Base-by-base conservation (phyloP, 139 green algal genomes). In the Pleodorina starrii region DNA sequence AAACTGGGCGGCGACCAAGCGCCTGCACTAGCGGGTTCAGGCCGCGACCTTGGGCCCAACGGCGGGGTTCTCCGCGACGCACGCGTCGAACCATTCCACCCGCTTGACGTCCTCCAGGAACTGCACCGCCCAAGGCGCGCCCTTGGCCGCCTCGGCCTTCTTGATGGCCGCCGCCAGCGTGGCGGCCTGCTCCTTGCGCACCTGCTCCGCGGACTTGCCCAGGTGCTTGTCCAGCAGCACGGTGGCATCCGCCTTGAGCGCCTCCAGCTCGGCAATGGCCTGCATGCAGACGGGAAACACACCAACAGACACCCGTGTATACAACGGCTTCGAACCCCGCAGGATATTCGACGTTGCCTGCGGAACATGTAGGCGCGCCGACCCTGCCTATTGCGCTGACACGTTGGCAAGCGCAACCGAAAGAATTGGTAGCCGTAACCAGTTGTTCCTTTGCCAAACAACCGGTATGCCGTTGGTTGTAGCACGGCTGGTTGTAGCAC, bases 141-240 rank as follows among this genome's bases (percentile, higher is more conserved):
- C 91, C 90, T 93, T 93, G 69, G 91, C 87, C 1, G 85, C 86
- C 74, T 95, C 93, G 0, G 93, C 74, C 71, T 85, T 91, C 72
- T 82, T 86, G 9, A 81, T 43, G 6, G 93, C 57, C 0, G 88
- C 72, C 10, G 91, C 86, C 75, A 94, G 81, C 12, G 81, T 85
- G 36, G 69, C 76, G 14, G 68, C 83, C 82, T 91, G 86, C 85
- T 93, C 90, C 74, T 85, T 88, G 76, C 86, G 74, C 35, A 94
- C 89, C 48, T 89, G 85, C 46, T 94, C 91, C 6, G 89, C 90
- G 29, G 68, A 86, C 91, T 95, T 95, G 76, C 86, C 74, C 46
- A 95, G 87, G 85, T 95, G 93, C 83, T 90, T 92, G 89, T 95
- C 93, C 73, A 95, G 89, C 42, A 93, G 63, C 1, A 82, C 38